A percentile compares a stretch with the other conserved stretches of the same genome.
Evolutionary conservation across 257 asterid species (phyloP).

Genomic region (Parsonsia alboflavescens): DNA sequence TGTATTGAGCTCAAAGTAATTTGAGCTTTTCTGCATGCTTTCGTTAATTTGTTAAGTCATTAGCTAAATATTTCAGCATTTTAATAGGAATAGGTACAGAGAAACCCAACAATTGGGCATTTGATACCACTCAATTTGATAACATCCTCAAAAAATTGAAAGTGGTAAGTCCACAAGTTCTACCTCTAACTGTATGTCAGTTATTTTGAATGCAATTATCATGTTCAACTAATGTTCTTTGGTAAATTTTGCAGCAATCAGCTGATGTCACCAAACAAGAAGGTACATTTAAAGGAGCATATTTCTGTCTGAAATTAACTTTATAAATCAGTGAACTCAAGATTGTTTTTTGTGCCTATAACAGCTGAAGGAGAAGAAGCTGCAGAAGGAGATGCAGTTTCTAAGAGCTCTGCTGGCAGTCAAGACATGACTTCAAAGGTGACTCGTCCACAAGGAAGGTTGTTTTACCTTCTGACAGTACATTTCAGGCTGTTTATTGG

Average conservation of each 20-base stretch:
- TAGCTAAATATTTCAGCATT: slow-evolving; percentile 6
- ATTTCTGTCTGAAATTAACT: slow-evolving; percentile 10
- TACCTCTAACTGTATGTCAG: neutral
- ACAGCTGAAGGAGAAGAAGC: slow-evolving; percentile 38
- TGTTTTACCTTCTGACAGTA: neutral
- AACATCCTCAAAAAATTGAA: slow-evolving; percentile 82
- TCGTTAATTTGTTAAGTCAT: neutral
- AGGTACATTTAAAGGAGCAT: slow-evolving; percentile 37
- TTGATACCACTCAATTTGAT: slow-evolving; percentile 93
- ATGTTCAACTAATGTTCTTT: slow-evolving; percentile 8
- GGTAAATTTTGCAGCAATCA: slow-evolving; percentile 52
- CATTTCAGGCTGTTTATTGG: neutral
- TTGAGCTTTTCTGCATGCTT: neutral
- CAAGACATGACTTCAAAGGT: slow-evolving; percentile 43
- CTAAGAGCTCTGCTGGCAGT: slow-evolving; percentile 26
- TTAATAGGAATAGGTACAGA: slow-evolving; percentile 71
- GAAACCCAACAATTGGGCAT: slow-evolving; percentile 87
- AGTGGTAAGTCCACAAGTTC: slow-evolving; percentile 51
- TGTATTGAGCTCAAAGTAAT: neutral
- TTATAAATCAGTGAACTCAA: slow-evolving; percentile 7
- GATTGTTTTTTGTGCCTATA: slow-evolving; percentile 16
- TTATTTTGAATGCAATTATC: neutral
- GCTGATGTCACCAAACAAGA: slow-evolving; percentile 42
- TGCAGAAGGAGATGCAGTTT: slow-evolving; percentile 17
- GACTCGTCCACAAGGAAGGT: slow-evolving; percentile 98